Base-by-base conservation (phyloP, 2,329 filamentous ascomycete species). In the Colletotrichum musicola region DNA sequence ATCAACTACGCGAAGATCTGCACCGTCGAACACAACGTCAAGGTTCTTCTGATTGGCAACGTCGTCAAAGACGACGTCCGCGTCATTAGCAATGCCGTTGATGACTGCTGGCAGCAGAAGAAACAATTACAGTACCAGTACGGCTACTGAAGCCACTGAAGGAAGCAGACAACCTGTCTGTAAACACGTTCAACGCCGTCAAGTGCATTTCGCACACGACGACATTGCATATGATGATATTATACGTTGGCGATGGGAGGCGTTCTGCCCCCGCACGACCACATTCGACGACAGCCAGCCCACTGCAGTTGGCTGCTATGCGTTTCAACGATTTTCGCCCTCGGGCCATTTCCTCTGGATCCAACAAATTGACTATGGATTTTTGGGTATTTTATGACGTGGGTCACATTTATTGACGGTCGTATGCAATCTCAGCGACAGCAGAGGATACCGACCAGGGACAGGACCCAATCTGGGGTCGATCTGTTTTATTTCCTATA, bases 1-100 rank as follows among this genome's bases (percentile, higher is more conserved):
- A 81, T 88, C 71, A 88, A 89, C 76, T 89, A 89, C 74, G 84
- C 85, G 5, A 89, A 89, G 70, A 77, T 86, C 6, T 80, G 83
- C 30, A 87, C 85, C 3, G 80, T 89, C 27, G 86, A 89, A 74
- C 87, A 89, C 76, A 89, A 89, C 72, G 78, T 84, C 72, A 83
- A 81, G 53, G 85, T 89, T n/a, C 81, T 84, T 71, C 88, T 89
- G 72, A 84, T 89, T 59, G 87, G 87, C n/a, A 73, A 76, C 4
- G 79, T 89, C 16, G 63, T 73, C 3, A 62, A 72, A 1, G 72
- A 78, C 0, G 80, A 86, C 72, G 82, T 81, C 70, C 73, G 82
- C 0, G 77, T 76, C 9, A 81, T 88, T 35, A 72, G 72, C 7
- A 74, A 80, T 3, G 85, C 85, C 4, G 83, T 88, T 62, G 81